Conservation (phyloP, 176 grass and related monocot species). For the Musa troglodytarum region DNA sequence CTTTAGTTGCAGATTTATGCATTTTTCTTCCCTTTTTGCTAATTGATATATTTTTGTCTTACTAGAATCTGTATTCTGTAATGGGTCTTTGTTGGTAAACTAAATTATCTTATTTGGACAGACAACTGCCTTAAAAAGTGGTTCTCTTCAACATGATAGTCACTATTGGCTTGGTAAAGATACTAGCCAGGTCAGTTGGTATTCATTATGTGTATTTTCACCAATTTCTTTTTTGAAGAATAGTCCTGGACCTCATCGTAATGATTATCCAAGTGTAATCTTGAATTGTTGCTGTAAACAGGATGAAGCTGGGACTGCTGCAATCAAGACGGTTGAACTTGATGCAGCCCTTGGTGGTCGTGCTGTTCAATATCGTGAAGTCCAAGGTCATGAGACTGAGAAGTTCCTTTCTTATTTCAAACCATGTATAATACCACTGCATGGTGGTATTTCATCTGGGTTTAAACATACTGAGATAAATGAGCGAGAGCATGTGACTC, state of each 20-base stretch:
- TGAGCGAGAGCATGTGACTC: slow-evolving; percentile 51
- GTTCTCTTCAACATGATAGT: slow-evolving; percentile 78
- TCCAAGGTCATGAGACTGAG: slow-evolving; percentile 91
- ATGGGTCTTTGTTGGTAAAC: not conserved
- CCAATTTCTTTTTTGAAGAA: slow-evolving; percentile 9
- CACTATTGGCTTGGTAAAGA: slow-evolving; percentile 99
- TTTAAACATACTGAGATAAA: slow-evolving; percentile 75
- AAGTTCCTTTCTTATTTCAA: slow-evolving; percentile 99
- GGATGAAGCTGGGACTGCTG: slow-evolving; percentile 93
- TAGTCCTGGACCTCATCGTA: not conserved
- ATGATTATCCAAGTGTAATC: slow-evolving; percentile 1
- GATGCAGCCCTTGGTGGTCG: slow-evolving; percentile 90
- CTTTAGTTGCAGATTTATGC: too few species aligned
- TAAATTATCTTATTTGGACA: slow-evolving; percentile 31
- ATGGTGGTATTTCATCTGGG: slow-evolving; percentile 80
- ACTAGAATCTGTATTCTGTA: too few species aligned
- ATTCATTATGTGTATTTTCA: slow-evolving; percentile 10
- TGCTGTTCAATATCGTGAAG: slow-evolving; percentile 94
- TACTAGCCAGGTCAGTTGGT: slow-evolving; percentile 65
- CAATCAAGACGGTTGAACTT: slow-evolving; percentile 88
- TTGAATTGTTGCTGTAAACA: slow-evolving; percentile 36
- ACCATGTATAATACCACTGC: slow-evolving; percentile 93
- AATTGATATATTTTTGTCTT: too few species aligned
- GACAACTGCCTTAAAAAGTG: slow-evolving; percentile 81
- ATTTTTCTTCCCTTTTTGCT: too few species aligned